Conservation (phyloP, 2,329 filamentous ascomycete genomes). For the Xylariales sp. region DNA sequence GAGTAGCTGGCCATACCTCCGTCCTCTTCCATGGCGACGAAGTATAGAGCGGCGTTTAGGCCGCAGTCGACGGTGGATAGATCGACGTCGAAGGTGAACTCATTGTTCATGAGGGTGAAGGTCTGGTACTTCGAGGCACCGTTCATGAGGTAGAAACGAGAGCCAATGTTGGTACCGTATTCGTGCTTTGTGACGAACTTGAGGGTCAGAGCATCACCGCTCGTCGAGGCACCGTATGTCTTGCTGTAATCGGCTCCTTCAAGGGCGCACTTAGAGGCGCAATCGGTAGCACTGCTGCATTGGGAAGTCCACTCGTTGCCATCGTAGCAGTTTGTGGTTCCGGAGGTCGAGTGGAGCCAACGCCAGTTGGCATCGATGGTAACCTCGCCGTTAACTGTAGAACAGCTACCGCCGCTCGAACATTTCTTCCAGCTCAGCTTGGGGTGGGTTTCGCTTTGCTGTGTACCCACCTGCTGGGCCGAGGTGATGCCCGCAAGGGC, state of each 20-base stretch:
- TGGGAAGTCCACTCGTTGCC: slow-evolving; percentile 55
- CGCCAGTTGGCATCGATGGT: slow-evolving; percentile 66
- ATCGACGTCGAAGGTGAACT: slow-evolving; percentile 74
- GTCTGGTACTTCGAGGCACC: slow-evolving; percentile 67
- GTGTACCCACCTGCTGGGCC: slow-evolving; percentile 58
- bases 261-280: slow-evolving; percentile 58
- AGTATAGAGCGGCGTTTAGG: slow-evolving; percentile 72
- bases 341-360: slow-evolving; percentile 59
- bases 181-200: slow-evolving; percentile 64
- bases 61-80: slow-evolving; percentile 70
- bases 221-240: slow-evolving; percentile 62
- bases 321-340: slow-evolving; percentile 62
- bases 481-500: slow-evolving; percentile 54
- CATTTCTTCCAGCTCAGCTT: slow-evolving; percentile 61
- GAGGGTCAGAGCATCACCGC: slow-evolving; percentile 60
- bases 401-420: slow-evolving; percentile 57
- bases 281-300: slow-evolving; percentile 55
- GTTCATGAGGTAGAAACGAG: slow-evolving; percentile 69
- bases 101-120: slow-evolving; percentile 68
- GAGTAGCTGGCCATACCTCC: slow-evolving; percentile 61
- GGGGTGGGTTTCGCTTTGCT: slow-evolving; percentile 58
- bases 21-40: slow-evolving; percentile 66
- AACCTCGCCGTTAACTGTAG: slow-evolving; percentile 57
- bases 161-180: slow-evolving; percentile 55
- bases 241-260: slow-evolving; percentile 60